Evolutionary conservation across 2,329 filamentous ascomycete species (phyloP), one percentile per base, ranked within the genome.

Genomic region (Didymella exigua): DNA sequence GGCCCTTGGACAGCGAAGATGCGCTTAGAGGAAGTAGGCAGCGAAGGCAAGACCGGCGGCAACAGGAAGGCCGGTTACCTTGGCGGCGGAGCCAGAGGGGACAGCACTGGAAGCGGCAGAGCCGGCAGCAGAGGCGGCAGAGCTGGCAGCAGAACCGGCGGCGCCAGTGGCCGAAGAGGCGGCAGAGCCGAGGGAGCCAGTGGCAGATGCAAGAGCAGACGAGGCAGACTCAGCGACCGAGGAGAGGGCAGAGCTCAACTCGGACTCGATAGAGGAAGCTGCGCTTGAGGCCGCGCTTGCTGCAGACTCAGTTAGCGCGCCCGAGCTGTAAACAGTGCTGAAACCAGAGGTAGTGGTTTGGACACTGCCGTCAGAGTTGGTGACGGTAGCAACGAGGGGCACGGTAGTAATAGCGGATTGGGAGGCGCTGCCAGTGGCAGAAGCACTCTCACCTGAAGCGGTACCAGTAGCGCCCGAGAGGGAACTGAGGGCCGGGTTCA

Each of bases 11-110:
- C 41, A 47, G 38, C 26, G 36, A 30, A 45, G 26, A 46, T 23
- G 54, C 41, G 58, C 62, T 75, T 76, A 77, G 58, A 77, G 58
- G 60, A 76, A 58, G 60, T 71, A 65, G 46, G 73, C 73, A 44
- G 72, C 71, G 36, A 75, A 51, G 61, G 70, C 74, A 29, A 65
- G 70, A 51, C 65, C 75, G 60, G 71, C 75, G 37, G 70, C 69
- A 31, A 76, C 44, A 30, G 75, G 73, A 21, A 73, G 61, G 52
- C 66, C 74, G 27, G 74, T 77, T 47, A 63, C 66, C 64, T 67
- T 70, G 56, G 73, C 58, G 31, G 71, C 71, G 49, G 59, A 65
- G 38, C 54, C 63, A 16, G 63, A 60, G 13, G 57, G 29, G 26
- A 58, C 53, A 44, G 54, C 58, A 36, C 63, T 61, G 29, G 54